Conservation (phyloP, 352 stramenopile genomes). For the Phytophthora boehmeriae region DNA sequence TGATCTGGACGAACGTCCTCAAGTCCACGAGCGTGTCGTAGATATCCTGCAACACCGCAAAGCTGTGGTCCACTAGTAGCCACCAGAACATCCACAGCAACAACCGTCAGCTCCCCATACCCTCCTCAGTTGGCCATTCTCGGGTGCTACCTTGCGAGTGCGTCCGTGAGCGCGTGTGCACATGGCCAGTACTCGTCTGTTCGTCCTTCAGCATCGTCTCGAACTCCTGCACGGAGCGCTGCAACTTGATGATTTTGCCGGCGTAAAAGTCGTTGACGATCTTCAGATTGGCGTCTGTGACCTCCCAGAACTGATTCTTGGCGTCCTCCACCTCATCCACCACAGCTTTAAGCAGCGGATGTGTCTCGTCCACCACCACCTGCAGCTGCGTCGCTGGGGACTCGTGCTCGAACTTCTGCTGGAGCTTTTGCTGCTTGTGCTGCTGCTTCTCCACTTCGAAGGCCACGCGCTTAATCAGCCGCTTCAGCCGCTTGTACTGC, state of each 20-base stretch:
- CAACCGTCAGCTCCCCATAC: conserved; percentile 1
- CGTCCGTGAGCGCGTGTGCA: conserved; percentile 66
- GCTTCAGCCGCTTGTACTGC: conserved; percentile 93
- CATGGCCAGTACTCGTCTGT: conserved; percentile 74
- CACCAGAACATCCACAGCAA: conserved; percentile 12
- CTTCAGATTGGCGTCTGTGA: conserved; percentile 81
- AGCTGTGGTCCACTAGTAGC: conserved; percentile 62
- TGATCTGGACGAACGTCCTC: conserved; percentile 91
- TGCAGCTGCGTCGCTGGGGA: conserved; percentile 36
- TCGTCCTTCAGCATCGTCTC: conserved; percentile 71
- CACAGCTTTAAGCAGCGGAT: conserved; percentile 58
- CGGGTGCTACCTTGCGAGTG: conserved; percentile 56
- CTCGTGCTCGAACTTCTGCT: conserved; percentile 49
- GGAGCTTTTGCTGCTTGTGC: conserved; percentile 72
- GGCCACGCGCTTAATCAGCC: conserved; percentile 89
- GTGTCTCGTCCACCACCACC: conserved; percentile 62
- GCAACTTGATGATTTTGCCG: conserved; percentile 70
- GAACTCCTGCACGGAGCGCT: conserved; percentile 78
- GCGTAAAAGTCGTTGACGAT: conserved; percentile 87
- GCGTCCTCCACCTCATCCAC: conserved; percentile 70
- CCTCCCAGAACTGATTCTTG: conserved; percentile 85
- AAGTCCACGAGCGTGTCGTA: conserved; percentile 91
- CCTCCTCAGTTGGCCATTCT: conserved; percentile 4
- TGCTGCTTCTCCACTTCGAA: conserved; percentile 89
- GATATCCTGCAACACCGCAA: conserved; percentile 85